Evolutionary conservation across 169 alveolate species (phyloP), one percentile per base, ranked within the genome.

Genomic region (Theileria orientalis): DNA sequence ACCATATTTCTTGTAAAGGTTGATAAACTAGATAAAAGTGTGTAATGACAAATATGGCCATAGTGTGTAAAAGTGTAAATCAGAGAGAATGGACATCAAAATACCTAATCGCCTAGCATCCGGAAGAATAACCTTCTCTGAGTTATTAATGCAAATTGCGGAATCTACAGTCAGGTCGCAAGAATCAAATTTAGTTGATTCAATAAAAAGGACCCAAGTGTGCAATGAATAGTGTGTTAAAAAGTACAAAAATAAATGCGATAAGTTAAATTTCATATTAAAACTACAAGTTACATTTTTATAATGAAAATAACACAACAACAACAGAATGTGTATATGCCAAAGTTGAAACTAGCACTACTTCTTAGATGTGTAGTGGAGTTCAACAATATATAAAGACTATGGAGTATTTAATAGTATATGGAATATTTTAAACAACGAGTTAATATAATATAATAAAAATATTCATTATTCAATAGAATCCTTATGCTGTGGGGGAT

Each of bases 101-200:
- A 68, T 32, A 85, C 91, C 93, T 37, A 66, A 42, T 49, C 91
- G 84, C 40, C 72, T 69, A 32, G 93, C 90, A 23, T 66, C 66
- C 32, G 93, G 93, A 13, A 87, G 75, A 37, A 87, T 54, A 30
- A 87, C 69, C 23, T 74, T 87, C 70, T 78, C 85, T 2, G 86
- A 86, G 62, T 79, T 66, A 41, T 74, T 87, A 60, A 87, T 87
- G 70, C 93, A 87, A 59, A 87, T 79, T 5, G 93, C 79, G 27
- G 93, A 78, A 51, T 87, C 93, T 32, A 87, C 90, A 27, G 84
- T 77, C 23, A 87, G 74, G 33, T 87, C 93, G 41, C 93, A 87
- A 23, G 76, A 83, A 3, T 86, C 90, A 21, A 25, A 75, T 0
- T 32, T 74, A 13, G 69, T 52, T 40, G 60, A 57, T 32, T 56